Evolutionary conservation across 2,329 filamentous ascomycete species (phyloP).

Genomic region (Neonectria neomacrospora): DNA sequence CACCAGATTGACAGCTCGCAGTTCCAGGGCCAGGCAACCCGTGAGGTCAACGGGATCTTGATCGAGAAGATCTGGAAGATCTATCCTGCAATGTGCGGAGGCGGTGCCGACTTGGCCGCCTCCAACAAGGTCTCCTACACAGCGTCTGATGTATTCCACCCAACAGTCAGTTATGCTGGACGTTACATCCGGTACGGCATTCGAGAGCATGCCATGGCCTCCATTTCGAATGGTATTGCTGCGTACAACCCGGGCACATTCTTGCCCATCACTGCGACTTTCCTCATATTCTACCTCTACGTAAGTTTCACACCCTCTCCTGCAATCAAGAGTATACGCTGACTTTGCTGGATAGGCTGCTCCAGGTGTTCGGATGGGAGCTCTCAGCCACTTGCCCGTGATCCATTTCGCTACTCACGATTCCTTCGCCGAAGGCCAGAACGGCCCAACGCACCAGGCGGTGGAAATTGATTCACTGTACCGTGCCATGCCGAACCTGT

Average conservation of each 20-base stretch:
- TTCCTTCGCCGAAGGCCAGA: too few relatives aligned
- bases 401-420: too few relatives aligned
- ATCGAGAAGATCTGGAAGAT: conserved; percentile 38
- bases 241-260: conserved; percentile 58
- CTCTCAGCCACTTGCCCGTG: too few relatives aligned
- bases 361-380: too few relatives aligned
- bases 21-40: conserved; percentile 32
- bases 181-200: conserved; percentile 62
- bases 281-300: too few relatives aligned
- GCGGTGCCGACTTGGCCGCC: conserved; percentile 57
- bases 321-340: too few relatives aligned
- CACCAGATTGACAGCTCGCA: conserved; percentile 19
- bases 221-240: conserved; percentile 60
- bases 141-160: conserved; percentile 2
- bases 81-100: conserved; percentile 35
- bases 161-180: conserved; percentile 41
- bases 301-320: too few relatives aligned
- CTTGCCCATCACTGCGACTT: conserved; percentile 53
- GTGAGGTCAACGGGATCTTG: conserved; percentile 53
- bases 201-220: conserved; percentile 62
- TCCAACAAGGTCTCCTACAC: conserved; percentile 59
- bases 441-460: too few relatives aligned
- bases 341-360: too few relatives aligned
- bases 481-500: too few relatives aligned
- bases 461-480: too few relatives aligned